phyloP scores from a whole-genome alignment of 129 eudicot species.

The Artemisia tridentata region DNA sequence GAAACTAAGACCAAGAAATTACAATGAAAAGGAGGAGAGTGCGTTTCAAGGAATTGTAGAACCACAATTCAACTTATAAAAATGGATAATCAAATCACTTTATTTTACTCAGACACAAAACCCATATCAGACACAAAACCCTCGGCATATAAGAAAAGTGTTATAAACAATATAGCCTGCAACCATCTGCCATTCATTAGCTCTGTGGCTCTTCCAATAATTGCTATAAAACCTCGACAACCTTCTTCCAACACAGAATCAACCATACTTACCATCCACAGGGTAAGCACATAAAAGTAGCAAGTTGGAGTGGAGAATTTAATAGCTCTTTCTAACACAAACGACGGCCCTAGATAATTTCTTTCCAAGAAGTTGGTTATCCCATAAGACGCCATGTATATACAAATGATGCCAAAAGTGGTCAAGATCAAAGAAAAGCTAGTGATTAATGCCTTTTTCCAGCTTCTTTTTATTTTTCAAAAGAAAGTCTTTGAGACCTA shows the following conservation, averaged over 20 bases:
- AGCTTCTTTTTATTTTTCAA: slow-evolving; percentile 4
- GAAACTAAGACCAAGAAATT: too few relatives aligned
- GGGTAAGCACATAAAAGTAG: slow-evolving; percentile 10
- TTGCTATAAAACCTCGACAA: slow-evolving; percentile 23
- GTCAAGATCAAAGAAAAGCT: slow-evolving; percentile 23
- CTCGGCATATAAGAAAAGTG: not conserved
- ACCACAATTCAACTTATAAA: too few relatives aligned
- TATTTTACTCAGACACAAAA: not conserved
- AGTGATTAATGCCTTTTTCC: slow-evolving; percentile 18
- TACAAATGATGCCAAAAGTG: slow-evolving; percentile 1
- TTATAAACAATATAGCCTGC: slow-evolving; percentile 15
- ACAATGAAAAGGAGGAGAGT: too few relatives aligned
- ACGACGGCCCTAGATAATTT: not conserved
- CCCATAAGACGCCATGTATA: slow-evolving; percentile 5
- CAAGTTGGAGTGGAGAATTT: not conserved
- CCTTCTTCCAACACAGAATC: slow-evolving; percentile 32
- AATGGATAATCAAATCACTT: too few relatives aligned
- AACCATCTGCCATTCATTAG: slow-evolving; percentile 18
- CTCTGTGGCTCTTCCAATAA: slow-evolving; percentile 25
- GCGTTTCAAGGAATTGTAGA: too few relatives aligned
- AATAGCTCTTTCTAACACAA: not conserved
- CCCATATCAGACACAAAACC: not conserved
- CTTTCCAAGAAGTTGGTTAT: not conserved
- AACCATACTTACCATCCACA: slow-evolving; percentile 27
- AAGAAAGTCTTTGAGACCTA: slow-evolving; percentile 11